phyloP scores from a whole-genome alignment of 768 basidiomycete species.

The Russula sp. region DNA sequence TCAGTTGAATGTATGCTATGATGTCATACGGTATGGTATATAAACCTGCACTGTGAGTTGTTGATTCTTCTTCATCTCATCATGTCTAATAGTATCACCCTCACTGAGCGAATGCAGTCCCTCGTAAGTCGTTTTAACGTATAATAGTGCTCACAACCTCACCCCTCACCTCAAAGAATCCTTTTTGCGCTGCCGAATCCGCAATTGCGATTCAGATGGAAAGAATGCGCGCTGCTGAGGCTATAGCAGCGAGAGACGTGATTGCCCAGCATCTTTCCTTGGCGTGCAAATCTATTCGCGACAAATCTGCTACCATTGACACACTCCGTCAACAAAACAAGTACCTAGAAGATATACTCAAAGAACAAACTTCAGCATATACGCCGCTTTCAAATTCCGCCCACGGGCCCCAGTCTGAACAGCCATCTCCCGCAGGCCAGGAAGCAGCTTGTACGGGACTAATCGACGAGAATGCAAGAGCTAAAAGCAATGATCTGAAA shows the following conservation, averaged over 20 bases:
- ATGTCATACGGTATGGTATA: slow-evolving; percentile 3
- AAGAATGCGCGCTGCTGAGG: slow-evolving; percentile 18
- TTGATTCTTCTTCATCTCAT: background rate
- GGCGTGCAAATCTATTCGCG: slow-evolving; percentile 23
- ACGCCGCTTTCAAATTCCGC: background rate
- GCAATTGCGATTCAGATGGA: slow-evolving; percentile 24
- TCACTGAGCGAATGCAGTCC: slow-evolving; percentile 13
- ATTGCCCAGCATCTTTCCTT: slow-evolving; percentile 22
- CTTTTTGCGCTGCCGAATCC: slow-evolving; percentile 22
- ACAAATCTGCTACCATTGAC: slow-evolving; percentile 20
- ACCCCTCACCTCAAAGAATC: background rate
- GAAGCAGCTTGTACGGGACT: background rate
- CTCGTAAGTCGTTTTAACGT: slow-evolving; percentile 7
- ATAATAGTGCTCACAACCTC: too few species aligned
- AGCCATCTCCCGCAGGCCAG: slow-evolving; percentile 2
- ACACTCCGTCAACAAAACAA: slow-evolving; percentile 19
- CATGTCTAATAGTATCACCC: background rate
- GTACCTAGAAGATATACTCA: slow-evolving; percentile 29
- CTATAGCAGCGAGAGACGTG: slow-evolving; percentile 23
- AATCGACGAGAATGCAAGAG: background rate
- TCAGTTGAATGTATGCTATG: slow-evolving; percentile 25
- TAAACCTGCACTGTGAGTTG: background rate
- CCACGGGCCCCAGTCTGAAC: background rate
- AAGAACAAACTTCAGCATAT: slow-evolving; percentile 26
- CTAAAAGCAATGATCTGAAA: background rate